Evolutionary conservation across 306 rosid genomes (phyloP).

Genomic region (Fagus sylvatica): DNA sequence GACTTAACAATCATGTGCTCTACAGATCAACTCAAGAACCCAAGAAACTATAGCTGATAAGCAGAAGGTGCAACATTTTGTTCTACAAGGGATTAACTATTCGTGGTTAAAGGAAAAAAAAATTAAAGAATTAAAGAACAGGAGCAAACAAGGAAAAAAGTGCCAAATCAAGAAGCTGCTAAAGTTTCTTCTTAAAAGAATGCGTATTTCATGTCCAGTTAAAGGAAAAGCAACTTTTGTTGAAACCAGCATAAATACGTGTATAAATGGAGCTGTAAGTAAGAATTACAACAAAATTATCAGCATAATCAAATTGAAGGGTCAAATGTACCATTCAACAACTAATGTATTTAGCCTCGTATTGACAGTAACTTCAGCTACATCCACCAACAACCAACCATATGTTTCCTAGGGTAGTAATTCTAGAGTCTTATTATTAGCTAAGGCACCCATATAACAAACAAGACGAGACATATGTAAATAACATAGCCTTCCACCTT

Average conservation of each 20-base stretch:
- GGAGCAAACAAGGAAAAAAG: too few species aligned
- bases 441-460: neutral
- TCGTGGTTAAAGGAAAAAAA: too few species aligned
- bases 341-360: slow-evolving; percentile 24
- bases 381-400: slow-evolving; percentile 35
- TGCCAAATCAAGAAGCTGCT: too few species aligned
- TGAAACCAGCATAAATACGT: neutral
- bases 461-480: slow-evolving; percentile 26
- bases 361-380: slow-evolving; percentile 31
- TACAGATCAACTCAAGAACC: too few species aligned
- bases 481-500: slow-evolving; percentile 28
- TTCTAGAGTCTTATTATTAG: slow-evolving; percentile 31
- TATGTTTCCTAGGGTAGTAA: slow-evolving; percentile 18
- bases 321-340: slow-evolving; percentile 32
- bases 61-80: too few species aligned
- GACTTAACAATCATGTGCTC: too few species aligned
- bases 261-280: slow-evolving; percentile 7
- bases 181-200: neutral
- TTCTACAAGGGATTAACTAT: too few species aligned
- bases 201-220: slow-evolving; percentile 2
- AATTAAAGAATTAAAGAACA: too few species aligned
- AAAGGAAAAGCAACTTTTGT: neutral
- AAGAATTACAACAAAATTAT: neutral
- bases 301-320: slow-evolving; percentile 7
- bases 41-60: too few species aligned